phyloP scores from a whole-genome alignment of 768 basidiomycete species.

The Cystofilobasidium macerans region DNA sequence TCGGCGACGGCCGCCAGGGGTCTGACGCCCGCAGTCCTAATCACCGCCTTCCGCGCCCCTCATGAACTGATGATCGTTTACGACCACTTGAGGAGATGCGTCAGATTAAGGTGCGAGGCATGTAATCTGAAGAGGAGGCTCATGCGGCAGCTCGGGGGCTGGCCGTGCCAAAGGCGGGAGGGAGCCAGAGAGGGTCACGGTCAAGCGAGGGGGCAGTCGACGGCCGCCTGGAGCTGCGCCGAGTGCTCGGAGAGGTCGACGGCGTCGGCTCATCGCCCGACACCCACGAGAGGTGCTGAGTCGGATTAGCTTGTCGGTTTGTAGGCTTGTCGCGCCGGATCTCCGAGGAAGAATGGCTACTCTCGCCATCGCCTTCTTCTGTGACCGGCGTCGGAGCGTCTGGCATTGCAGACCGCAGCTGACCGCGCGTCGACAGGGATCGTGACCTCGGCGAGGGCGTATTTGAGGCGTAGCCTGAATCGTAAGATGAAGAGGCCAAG shows the following conservation, averaged over 20 bases:
- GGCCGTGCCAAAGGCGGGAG: neutral
- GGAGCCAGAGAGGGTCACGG: neutral
- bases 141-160: neutral
- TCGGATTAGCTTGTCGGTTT: no score
- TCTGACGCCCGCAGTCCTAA: neutral
- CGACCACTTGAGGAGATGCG: no score
- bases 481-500: neutral
- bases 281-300: no score
- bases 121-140: neutral
- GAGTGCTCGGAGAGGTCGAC: neutral
- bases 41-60: no score
- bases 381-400: neutral
- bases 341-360: no score
- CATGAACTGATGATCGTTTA: neutral
- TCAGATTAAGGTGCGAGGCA: neutral
- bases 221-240: neutral
- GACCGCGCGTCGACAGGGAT: neutral
- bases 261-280: neutral
- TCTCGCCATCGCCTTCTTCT: neutral
- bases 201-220: neutral
- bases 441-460: neutral
- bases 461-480: neutral
- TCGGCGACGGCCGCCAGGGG: constrained; percentile 4
- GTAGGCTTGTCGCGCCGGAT: no score
- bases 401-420: neutral